phyloP scores from a whole-genome alignment of 352 stramenopile genomes.

The Globisporangium abappressorium region DNA sequence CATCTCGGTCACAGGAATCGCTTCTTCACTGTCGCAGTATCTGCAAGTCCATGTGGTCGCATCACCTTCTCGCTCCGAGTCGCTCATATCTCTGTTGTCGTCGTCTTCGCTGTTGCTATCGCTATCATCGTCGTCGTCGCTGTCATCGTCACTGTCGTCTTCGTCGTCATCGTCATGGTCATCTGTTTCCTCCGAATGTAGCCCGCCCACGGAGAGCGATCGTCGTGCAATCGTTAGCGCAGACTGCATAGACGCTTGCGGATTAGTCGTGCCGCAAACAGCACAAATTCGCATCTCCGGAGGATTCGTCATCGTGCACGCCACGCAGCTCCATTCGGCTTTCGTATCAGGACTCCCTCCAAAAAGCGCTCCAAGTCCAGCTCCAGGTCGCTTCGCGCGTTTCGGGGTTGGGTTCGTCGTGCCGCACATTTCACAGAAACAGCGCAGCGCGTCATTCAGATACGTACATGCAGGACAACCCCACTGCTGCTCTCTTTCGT shows the following conservation, averaged over 20 bases:
- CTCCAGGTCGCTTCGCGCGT: not conserved
- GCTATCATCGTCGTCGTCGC: slow-evolving; percentile 29
- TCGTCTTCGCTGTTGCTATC: slow-evolving; percentile 30
- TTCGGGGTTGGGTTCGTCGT: slow-evolving; percentile 46
- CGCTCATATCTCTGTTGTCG: slow-evolving; percentile 19
- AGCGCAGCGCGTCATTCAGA: slow-evolving; percentile 55
- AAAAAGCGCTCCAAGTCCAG: slow-evolving; percentile 6
- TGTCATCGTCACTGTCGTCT: slow-evolving; percentile 21
- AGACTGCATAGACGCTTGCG: slow-evolving; percentile 32
- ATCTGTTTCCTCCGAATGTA: slow-evolving; percentile 18
- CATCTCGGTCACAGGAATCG: slow-evolving; percentile 17
- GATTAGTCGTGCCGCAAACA: slow-evolving; percentile 67
- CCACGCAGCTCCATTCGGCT: slow-evolving; percentile 61
- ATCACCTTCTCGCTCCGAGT: slow-evolving; percentile 4
- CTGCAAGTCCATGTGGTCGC: slow-evolving; percentile 29
- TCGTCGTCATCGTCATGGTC: slow-evolving; percentile 18
- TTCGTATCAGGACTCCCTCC: slow-evolving; percentile 8
- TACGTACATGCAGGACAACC: slow-evolving; percentile 69
- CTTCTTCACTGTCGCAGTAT: slow-evolving; percentile 23
- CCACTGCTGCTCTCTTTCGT: slow-evolving; percentile 34
- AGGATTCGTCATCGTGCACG: slow-evolving; percentile 72
- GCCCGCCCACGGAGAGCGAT: slow-evolving; percentile 16
- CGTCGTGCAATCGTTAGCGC: slow-evolving; percentile 40
- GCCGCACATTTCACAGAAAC: slow-evolving; percentile 77
- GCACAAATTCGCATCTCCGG: slow-evolving; percentile 42